These are phyloP conservation scores for Penicillium crustosum DNA, from an alignment of 2,329 filamentous ascomycete species.

Conservation along the genomic window DNA sequence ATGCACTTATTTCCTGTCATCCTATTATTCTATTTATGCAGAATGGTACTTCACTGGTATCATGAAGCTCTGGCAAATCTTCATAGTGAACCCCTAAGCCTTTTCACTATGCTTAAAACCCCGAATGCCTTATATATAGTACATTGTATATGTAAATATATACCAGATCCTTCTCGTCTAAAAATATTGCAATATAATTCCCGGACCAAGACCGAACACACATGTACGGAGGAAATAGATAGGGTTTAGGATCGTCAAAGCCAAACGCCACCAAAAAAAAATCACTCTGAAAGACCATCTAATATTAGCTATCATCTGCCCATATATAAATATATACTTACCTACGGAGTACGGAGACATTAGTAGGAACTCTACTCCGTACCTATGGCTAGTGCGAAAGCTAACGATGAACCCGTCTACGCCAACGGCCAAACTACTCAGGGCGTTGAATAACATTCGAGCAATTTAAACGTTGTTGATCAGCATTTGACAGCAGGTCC, in stretches of 20 bases:
- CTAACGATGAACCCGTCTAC: not conserved
- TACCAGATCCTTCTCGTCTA: not conserved
- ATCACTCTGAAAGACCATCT: not conserved
- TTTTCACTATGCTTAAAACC: not conserved
- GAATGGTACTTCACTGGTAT: not conserved
- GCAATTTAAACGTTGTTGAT: conserved; percentile 10
- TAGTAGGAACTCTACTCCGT: not conserved
- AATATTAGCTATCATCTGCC: not conserved
- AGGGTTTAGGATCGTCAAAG: not conserved
- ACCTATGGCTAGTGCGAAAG: not conserved
- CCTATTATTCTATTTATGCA: not conserved
- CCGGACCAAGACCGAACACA: too few species aligned
- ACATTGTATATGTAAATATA: not conserved
- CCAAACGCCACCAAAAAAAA: not conserved
- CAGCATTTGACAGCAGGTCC: conserved; percentile 6
- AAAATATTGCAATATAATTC: not conserved
- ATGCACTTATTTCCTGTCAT: not conserved
- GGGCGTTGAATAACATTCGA: not conserved
- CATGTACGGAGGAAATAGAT: not conserved
- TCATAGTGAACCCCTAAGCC: not conserved
- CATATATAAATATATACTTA: not conserved
- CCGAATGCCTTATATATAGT: not conserved
- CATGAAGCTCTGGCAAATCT: not conserved
- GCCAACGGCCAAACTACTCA: not conserved
- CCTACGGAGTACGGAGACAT: not conserved